A percentile compares a stretch with the other conserved stretches of the same genome.
Conservation (phyloP, 257 asterid genomes). For the Solanum appendiculatum region DNA sequence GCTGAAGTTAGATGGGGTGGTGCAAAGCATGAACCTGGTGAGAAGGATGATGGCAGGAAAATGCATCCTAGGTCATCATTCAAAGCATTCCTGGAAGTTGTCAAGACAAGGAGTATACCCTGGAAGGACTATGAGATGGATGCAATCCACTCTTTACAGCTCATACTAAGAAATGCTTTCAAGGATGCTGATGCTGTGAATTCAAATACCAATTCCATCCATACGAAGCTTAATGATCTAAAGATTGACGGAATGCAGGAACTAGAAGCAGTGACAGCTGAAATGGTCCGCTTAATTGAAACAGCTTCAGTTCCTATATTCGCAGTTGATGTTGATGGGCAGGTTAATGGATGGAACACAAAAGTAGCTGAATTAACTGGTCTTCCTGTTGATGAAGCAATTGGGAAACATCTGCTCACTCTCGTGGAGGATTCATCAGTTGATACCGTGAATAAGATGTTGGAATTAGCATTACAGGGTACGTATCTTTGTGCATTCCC, state of each 20-base stretch:
- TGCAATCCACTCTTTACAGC: slow-evolving; percentile 90
- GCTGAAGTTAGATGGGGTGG: slow-evolving; percentile 87
- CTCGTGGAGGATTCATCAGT: slow-evolving; percentile 83
- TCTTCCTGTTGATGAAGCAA: slow-evolving; percentile 69
- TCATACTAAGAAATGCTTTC: slow-evolving; percentile 65
- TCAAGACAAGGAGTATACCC: slow-evolving; percentile 63
- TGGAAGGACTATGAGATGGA: slow-evolving; percentile 98
- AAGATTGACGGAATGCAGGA: slow-evolving; percentile 77
- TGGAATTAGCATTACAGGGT: slow-evolving; percentile 69
- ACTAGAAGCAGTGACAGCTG: slow-evolving; percentile 80
- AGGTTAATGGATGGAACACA: slow-evolving; percentile 88
- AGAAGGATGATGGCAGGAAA: slow-evolving; percentile 72
- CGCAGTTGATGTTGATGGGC: slow-evolving; percentile 79
- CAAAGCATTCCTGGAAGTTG: slow-evolving; percentile 84
- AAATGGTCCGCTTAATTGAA: slow-evolving; percentile 88
- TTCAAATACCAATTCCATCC: slow-evolving; percentile 34
- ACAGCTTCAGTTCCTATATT: slow-evolving; percentile 88
- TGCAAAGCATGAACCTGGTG: slow-evolving; percentile 71
- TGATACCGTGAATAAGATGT: slow-evolving; percentile 63
- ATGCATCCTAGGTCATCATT: slow-evolving; percentile 94
- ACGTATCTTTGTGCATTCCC: background rate
- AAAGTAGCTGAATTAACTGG: slow-evolving; percentile 78
- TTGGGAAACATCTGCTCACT: slow-evolving; percentile 57
- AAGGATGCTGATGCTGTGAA: slow-evolving; percentile 35
- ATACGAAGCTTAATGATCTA: slow-evolving; percentile 57